A percentile compares a stretch with the other conserved stretches of the same genome.
These are phyloP conservation scores for Penicillium herquei DNA, from an alignment of 495 filamentous ascomycete species.

Conservation along the genomic window DNA sequence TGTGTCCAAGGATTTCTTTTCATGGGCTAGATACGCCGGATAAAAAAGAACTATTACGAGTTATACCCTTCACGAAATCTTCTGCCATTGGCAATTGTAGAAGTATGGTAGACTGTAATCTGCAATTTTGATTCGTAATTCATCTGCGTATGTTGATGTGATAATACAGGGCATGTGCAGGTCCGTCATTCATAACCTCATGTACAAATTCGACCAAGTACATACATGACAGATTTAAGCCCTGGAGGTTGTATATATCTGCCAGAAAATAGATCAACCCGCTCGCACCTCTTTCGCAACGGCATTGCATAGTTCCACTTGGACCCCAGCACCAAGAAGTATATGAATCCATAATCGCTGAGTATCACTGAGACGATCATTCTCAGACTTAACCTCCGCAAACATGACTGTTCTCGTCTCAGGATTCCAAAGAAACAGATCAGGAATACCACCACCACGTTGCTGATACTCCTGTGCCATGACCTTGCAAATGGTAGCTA, in stretches of 20 bases:
- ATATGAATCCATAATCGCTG: slow-evolving; percentile 98
- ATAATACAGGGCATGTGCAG: not conserved
- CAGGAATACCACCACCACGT: slow-evolving; percentile 84
- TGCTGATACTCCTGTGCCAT: slow-evolving; percentile 92
- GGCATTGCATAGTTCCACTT: slow-evolving; percentile 86
- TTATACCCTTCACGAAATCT: slow-evolving; percentile 23
- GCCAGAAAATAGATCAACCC: not conserved
- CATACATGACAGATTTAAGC: not conserved
- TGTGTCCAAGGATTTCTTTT: slow-evolving; percentile 12
- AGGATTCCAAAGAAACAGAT: slow-evolving; percentile 82
- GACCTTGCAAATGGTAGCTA: slow-evolving; percentile 85
- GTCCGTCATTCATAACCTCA: not conserved
- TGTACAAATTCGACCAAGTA: not conserved
- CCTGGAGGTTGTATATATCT: slow-evolving; percentile 3
- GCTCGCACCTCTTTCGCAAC: slow-evolving; percentile 67
- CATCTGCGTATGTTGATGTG: not conserved
- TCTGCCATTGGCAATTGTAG: not conserved
- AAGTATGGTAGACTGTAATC: not conserved
- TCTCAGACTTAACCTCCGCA: slow-evolving; percentile 89
- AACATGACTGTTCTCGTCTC: slow-evolving; percentile 69
- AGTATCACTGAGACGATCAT: slow-evolving; percentile 94
- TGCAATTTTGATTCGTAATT: not conserved
- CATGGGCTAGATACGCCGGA: slow-evolving; percentile 27
- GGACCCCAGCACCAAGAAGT: slow-evolving; percentile 75
- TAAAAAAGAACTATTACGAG: slow-evolving; percentile 35